Evolutionary conservation across 345 rosid species (phyloP).

Genomic region (Atalantia buxifolia): DNA sequence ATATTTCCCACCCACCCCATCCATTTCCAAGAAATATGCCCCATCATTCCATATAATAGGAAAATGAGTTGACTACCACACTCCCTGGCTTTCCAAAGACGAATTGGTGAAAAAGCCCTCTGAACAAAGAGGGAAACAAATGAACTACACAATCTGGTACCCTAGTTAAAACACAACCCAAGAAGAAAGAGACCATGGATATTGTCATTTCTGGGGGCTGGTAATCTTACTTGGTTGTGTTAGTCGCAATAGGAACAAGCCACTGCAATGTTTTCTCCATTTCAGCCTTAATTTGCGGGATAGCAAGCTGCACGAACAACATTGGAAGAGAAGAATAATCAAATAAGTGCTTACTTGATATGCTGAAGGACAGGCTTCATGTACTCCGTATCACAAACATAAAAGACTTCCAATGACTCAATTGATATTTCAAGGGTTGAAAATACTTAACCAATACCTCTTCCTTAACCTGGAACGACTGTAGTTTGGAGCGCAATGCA

Average conservation of each 20-base stretch:
- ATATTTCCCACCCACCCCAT: neutral
- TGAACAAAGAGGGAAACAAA: neutral
- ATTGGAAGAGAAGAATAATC: neutral
- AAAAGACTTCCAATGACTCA: neutral
- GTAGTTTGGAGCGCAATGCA: constrained; percentile 72
- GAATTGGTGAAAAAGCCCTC: neutral
- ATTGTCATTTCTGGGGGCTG: neutral
- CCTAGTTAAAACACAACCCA: neutral
- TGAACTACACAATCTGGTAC: neutral
- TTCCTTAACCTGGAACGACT: constrained; percentile 62
- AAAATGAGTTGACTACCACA: neutral
- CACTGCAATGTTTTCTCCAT: constrained; percentile 96
- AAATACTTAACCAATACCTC: constrained; percentile 49
- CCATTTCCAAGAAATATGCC: neutral
- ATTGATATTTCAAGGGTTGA: neutral
- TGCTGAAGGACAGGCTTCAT: neutral
- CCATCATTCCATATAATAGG: neutral
- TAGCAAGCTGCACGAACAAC: constrained; percentile 56
- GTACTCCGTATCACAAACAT: neutral
- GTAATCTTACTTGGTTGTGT: constrained; percentile 77
- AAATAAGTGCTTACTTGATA: neutral
- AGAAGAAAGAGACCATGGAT: neutral
- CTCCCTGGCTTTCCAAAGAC: neutral
- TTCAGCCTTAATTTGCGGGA: constrained; percentile 81
- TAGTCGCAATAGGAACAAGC: constrained; percentile 91